Percentiles rank a stretch among this genome's conserved stretches.
Evolutionary conservation across 768 basidiomycete genomes (phyloP).

Genomic region (Lentinula sp.): DNA sequence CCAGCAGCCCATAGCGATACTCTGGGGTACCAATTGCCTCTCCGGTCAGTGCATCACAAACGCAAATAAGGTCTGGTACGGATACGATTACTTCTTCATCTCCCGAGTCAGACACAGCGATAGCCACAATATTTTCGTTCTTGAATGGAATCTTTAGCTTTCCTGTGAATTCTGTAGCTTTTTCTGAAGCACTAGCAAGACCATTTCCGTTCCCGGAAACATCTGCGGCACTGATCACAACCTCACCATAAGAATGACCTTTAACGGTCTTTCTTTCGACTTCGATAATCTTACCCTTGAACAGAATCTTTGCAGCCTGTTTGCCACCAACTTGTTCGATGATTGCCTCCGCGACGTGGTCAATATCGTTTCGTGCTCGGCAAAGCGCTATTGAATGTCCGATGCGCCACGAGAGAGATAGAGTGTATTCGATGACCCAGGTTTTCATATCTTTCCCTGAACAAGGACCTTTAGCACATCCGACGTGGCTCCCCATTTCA

Average conservation of each 20-base stretch:
- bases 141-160: slow-evolving; percentile 43
- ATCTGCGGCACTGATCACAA: slow-evolving; percentile 23
- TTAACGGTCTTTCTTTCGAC: slow-evolving; percentile 33
- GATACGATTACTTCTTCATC: slow-evolving; percentile 32
- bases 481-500: slow-evolving; percentile 42
- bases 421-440: slow-evolving; percentile 36
- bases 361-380: slow-evolving; percentile 33
- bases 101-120: slow-evolving; percentile 21
- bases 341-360: slow-evolving; percentile 25
- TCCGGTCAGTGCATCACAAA: slow-evolving; percentile 48
- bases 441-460: slow-evolving; percentile 21
- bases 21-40: slow-evolving; percentile 50
- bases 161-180: slow-evolving; percentile 23
- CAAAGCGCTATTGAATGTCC: slow-evolving; percentile 47
- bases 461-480: slow-evolving; percentile 29
- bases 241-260: slow-evolving; percentile 34
- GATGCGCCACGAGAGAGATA: slow-evolving; percentile 53
- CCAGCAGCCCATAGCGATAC: slow-evolving; percentile 48
- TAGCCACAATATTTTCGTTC: slow-evolving; percentile 47
- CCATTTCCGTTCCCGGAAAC: slow-evolving; percentile 13
- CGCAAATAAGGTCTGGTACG: slow-evolving; percentile 53
- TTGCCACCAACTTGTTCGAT: slow-evolving; percentile 29
- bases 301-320: slow-evolving; percentile 32
- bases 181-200: neutral
- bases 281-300: slow-evolving; percentile 47